Evolutionary conservation across 2,329 filamentous ascomycete genomes (phyloP).

Genomic region (Fusarium pininemorale): DNA sequence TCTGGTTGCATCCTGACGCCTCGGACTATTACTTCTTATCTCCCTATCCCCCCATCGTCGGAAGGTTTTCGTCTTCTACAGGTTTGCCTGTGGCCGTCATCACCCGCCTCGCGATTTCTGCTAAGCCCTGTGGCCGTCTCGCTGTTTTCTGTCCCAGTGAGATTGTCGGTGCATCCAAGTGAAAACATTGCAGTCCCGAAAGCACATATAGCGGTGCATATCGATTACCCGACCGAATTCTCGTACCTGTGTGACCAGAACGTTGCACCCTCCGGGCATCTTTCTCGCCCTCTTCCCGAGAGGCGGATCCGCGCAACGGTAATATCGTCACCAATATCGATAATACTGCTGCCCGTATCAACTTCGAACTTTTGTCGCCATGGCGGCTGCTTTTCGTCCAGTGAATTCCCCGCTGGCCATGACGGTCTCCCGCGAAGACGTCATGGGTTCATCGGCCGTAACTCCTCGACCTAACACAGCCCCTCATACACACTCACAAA

Average conservation of each 20-base stretch:
- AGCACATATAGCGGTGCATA: conserved; percentile 26
- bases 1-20: conserved; percentile 5
- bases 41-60: conserved; percentile 26
- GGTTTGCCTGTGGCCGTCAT: conserved; percentile 34
- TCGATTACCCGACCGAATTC: conserved; percentile 27
- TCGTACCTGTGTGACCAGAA: conserved; percentile 35
- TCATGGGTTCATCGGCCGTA: conserved; percentile 49
- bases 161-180: conserved; percentile 26
- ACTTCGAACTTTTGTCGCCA: conserved; percentile 43
- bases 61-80: conserved; percentile 16
- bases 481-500: conserved; percentile 43
- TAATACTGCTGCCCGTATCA: conserved; percentile 10
- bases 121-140: conserved; percentile 35
- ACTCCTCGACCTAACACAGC: conserved; percentile 51
- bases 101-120: conserved; percentile 31
- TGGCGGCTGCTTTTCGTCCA: conserved; percentile 60
- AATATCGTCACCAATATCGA: conserved; percentile 12
- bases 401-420: conserved; percentile 55
- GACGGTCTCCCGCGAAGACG: conserved; percentile 47
- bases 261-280: conserved; percentile 13
- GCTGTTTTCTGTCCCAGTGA: conserved; percentile 41
- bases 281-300: conserved; percentile 20
- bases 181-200: conserved; percentile 25
- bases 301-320: conserved; percentile 12
- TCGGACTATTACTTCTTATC: conserved; percentile 33